Base-by-base conservation (phyloP, 1,284 basidiomycete genomes). In the Leccinum laetum region DNA sequence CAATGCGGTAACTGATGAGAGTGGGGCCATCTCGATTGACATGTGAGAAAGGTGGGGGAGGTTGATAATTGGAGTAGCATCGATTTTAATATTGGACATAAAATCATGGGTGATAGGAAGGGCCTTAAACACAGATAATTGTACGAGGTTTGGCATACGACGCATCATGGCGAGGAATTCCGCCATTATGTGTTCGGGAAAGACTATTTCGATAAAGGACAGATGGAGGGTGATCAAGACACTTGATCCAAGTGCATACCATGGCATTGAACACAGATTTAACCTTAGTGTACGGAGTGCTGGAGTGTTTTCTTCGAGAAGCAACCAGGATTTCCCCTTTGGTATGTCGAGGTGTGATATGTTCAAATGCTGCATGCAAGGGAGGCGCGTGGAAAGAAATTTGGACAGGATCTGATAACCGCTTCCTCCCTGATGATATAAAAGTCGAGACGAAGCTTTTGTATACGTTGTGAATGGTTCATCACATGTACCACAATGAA, bases 21-120 rank as follows among this genome's bases (percentile, higher is more conserved):
- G 46, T 21, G 46, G 18, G 18, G 18, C 11, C 46, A 2, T 7
- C n/a, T n/a, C n/a, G 10, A 49, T 49, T 18, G 18, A 21, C 2
- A 49, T 7, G 18, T 2, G 21, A 49, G 46, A 21, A 49, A 49
- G 18, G 46, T 6, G 18, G 10, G 46, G 18, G 21, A 49, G 46
- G 46, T 0, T 2, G 18, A 49, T 46, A 9, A 2, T 49, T 49
- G 10, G 10, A 6, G n/a, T 5, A 46, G n/a, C 10, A 46, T 46
- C n/a, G n/a, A n/a, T n/a, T n/a, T 11, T 0, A 11, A 18, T 46
- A 3, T 6, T 9, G 8, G 8, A 44, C 9, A n/a, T 16, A 44
- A 0, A 44, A n/a, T 1, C 2, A n/a, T 2, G 13, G n/a, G 16
- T 4, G 0, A 0, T 10, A 9, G 41, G 41, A 44, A 44, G 16